Base-by-base conservation (phyloP, 2,329 filamentous ascomycete genomes). In the Venturia asperata region DNA sequence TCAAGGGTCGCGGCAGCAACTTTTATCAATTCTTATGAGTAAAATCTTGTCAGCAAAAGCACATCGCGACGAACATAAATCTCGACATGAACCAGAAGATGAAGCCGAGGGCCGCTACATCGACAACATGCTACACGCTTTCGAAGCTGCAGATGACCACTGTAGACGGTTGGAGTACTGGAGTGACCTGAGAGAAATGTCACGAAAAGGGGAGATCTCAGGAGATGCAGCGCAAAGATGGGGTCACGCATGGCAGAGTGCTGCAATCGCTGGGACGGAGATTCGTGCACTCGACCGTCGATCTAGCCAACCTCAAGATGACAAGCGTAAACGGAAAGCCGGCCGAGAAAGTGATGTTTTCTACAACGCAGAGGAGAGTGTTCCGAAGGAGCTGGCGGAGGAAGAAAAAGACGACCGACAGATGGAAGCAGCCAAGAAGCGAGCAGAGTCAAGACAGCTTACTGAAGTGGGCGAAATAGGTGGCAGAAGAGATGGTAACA, bases 101-200 rank as follows among this genome's bases (percentile, higher is more conserved):
- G 76, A 79, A 10, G 75, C 77, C 41, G 78, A 80, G 67, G 75
- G 78, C 65, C 78, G 80, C 66, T 80, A 85, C 65, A 85, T 86
- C 63, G 80, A 87, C 56, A 87, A 90, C 68, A 81, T 97, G n/a
- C 82, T 85, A 42, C 86, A 83, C 34, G 91, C 92, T 1, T 82
- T 91, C 15, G 82, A 87, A 67, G 87, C 90, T 61, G 91, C 91
- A 1, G 89, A 93, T 68, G 86, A 87, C 70, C 90, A 96, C 72
- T 88, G 96, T 62, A 87, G 87, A 66, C 87, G 83, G 67, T 79
- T 96, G 7, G 91, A 95, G 62, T 95, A 92, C 73, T 96, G 93
- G 88, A 92, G 89, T 72, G 90, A 96, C 72, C 77, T 80, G 64
- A 77, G 81, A 52, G 77, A 74, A 49, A 71, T 82, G 42, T 73